A percentile compares a stretch with the other conserved stretches of the same genome.
These are phyloP conservation scores for Pyrenochaeta sp. DNA, from an alignment of 2,329 filamentous ascomycete genomes.

Conservation along the genomic window DNA sequence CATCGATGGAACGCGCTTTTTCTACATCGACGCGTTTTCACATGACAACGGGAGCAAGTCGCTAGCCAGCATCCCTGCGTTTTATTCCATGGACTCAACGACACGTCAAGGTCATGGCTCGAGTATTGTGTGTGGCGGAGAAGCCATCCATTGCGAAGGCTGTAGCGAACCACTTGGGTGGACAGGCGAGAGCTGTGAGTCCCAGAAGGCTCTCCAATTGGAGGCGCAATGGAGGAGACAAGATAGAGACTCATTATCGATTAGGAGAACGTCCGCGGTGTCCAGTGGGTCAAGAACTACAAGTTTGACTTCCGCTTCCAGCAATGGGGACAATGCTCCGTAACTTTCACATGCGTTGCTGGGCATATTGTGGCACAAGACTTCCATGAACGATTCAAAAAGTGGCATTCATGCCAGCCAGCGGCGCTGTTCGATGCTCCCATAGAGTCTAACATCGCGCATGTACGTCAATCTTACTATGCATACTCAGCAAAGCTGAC, in stretches of 20 bases:
- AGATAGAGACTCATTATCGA: background rate
- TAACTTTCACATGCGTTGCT: constrained; percentile 92
- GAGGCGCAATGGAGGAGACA: constrained; percentile 50
- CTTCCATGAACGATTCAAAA: constrained; percentile 76
- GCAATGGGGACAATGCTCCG: constrained; percentile 80
- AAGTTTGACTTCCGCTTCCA: constrained; percentile 89
- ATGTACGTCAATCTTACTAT: background rate
- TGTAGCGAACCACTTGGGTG: constrained; percentile 87
- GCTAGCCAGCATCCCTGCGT: background rate
- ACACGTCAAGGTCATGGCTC: constrained; percentile 46
- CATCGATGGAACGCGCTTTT: constrained; percentile 28
- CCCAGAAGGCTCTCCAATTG: background rate
- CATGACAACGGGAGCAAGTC: constrained; percentile 31
- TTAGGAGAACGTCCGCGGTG: constrained; percentile 72
- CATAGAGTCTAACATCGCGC: constrained; percentile 72
- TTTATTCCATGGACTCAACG: constrained; percentile 12
- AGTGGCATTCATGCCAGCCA: constrained; percentile 84
- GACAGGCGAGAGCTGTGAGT: constrained; percentile 74
- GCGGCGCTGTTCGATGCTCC: constrained; percentile 81
- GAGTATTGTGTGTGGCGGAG: constrained; percentile 75
- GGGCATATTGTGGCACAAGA: constrained; percentile 87
- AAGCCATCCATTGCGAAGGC: constrained; percentile 97
- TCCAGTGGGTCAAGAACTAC: constrained; percentile 92
- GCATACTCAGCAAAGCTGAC: constrained; percentile 1
- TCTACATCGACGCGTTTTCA: constrained; percentile 43